Evolutionary conservation across 2,329 filamentous ascomycete species (phyloP).

Genomic region (Hypocrella siamensis): DNA sequence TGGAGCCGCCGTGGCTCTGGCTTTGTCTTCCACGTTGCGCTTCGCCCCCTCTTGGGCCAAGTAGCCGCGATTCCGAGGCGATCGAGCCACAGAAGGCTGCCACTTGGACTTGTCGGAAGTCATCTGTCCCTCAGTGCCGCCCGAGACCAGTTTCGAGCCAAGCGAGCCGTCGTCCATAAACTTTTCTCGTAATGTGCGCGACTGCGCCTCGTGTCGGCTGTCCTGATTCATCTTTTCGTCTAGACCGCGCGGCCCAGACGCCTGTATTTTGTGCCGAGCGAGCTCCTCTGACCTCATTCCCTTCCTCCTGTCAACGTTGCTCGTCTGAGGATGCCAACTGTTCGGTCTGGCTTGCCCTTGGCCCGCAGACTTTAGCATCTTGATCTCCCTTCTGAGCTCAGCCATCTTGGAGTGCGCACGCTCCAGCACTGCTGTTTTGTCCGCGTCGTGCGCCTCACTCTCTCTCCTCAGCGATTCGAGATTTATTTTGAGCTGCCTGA

Average conservation of each 20-base stretch:
- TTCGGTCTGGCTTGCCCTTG: constrained; percentile 10
- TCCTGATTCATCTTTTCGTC: constrained; percentile 5
- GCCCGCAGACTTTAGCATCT: constrained; percentile 21
- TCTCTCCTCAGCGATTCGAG: constrained; percentile 38
- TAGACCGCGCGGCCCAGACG: constrained; percentile 1
- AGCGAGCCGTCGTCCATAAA: constrained; percentile 15
- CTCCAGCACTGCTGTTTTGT: constrained; percentile 38
- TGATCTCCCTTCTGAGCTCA: constrained; percentile 37
- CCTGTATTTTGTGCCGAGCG: neutral
- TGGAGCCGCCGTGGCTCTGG: too few relatives aligned
- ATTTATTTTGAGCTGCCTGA: constrained; percentile 32
- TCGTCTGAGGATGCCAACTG: constrained; percentile 13
- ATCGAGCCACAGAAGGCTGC: constrained; percentile 25
- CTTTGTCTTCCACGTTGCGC: constrained; percentile 6
- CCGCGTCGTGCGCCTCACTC: constrained; percentile 35
- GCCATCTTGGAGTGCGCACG: constrained; percentile 41
- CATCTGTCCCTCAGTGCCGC: constrained; percentile 9
- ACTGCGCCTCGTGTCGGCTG: neutral
- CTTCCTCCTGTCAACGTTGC: constrained; percentile 4
- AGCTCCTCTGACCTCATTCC: constrained; percentile 7
- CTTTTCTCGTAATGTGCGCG: constrained; percentile 18
- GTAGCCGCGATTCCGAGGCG: constrained; percentile 14
- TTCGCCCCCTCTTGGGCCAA: constrained; percentile 13
- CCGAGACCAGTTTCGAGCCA: constrained; percentile 5
- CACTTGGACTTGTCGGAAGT: constrained; percentile 20